Conservation (phyloP, 2,329 filamentous ascomycete species). For the Ophiosphaerella korrae region DNA sequence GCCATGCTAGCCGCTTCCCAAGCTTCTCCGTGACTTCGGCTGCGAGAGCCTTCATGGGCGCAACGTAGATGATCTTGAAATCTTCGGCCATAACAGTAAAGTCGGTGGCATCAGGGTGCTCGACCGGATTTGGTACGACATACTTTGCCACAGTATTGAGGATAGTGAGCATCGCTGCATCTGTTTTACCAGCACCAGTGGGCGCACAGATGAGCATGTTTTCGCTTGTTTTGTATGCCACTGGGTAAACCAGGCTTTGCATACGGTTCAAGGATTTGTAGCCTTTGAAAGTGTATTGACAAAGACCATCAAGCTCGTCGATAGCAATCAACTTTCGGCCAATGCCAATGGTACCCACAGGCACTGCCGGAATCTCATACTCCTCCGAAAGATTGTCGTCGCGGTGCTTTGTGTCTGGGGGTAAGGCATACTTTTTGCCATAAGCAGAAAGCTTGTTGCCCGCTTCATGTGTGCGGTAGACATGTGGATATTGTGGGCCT, state of each 20-base stretch:
- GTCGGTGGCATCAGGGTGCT: slow-evolving; percentile 73
- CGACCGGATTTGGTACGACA: slow-evolving; percentile 76
- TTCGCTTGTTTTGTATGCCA: slow-evolving; percentile 93
- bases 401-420: slow-evolving; percentile 71
- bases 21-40: slow-evolving; percentile 96
- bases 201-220: slow-evolving; percentile 99
- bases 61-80: slow-evolving; percentile 98
- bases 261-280: slow-evolving; percentile 95
- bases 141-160: slow-evolving; percentile 90
- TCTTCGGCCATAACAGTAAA: slow-evolving; percentile 84
- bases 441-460: slow-evolving; percentile 82
- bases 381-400: slow-evolving; percentile 87
- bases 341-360: slow-evolving; percentile 73
- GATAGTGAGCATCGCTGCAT: slow-evolving; percentile 96
- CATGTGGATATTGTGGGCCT: slow-evolving; percentile 85
- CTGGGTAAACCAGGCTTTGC: slow-evolving; percentile 95
- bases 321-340: slow-evolving; percentile 80
- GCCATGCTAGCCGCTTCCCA: slow-evolving; percentile 88
- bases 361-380: slow-evolving; percentile 81
- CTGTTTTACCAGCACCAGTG: slow-evolving; percentile 97
- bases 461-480: slow-evolving; percentile 82
- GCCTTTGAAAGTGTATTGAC: slow-evolving; percentile 87
- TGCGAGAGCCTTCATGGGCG: slow-evolving; percentile 97
- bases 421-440: slow-evolving; percentile 83
- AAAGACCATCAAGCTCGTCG: slow-evolving; percentile 83